Conservation (phyloP, 2,329 filamentous ascomycete species). For the Ascocoryne sarcoides region DNA sequence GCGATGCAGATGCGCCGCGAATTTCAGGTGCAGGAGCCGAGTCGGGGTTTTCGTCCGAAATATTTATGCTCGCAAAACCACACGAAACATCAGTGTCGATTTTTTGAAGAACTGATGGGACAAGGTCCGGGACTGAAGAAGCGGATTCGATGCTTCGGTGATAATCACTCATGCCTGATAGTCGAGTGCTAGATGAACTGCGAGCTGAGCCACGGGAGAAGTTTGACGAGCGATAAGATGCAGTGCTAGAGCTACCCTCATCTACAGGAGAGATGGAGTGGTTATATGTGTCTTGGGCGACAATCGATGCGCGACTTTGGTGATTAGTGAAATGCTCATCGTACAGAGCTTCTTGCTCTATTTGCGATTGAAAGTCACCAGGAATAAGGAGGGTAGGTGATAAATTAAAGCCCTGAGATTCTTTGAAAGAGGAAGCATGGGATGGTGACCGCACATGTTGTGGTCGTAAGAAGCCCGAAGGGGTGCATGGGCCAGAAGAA, state of each 20-base stretch:
- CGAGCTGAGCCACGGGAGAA: constrained; percentile 24
- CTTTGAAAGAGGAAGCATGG: constrained; percentile 45
- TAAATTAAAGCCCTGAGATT: constrained; percentile 49
- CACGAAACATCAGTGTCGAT: neutral
- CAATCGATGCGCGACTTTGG: constrained; percentile 17
- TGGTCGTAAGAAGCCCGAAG: constrained; percentile 17
- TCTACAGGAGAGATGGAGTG: constrained; percentile 24
- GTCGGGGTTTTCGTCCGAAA: constrained; percentile 7
- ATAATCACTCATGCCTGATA: constrained; percentile 15
- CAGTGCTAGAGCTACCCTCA: constrained; percentile 22
- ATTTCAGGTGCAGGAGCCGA: constrained; percentile 11
- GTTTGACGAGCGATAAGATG: constrained; percentile 26
- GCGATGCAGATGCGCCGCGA: constrained; percentile 1
- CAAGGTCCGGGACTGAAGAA: constrained; percentile 28
- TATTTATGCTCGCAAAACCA: constrained; percentile 1
- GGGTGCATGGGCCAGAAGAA: constrained; percentile 22
- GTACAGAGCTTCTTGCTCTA: constrained; percentile 31
- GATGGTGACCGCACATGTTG: constrained; percentile 26
- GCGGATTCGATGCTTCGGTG: constrained; percentile 24
- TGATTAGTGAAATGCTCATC: constrained; percentile 19
- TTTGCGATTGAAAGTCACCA: constrained; percentile 47
- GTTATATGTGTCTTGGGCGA: constrained; percentile 19
- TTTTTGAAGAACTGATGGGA: constrained; percentile 15
- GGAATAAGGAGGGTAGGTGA: constrained; percentile 57
- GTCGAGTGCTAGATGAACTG: constrained; percentile 23